Percentiles rank a stretch among this genome's conserved stretches.
Evolutionary conservation across 768 basidiomycete species (phyloP).

Genomic region (Amanita jacksonii): DNA sequence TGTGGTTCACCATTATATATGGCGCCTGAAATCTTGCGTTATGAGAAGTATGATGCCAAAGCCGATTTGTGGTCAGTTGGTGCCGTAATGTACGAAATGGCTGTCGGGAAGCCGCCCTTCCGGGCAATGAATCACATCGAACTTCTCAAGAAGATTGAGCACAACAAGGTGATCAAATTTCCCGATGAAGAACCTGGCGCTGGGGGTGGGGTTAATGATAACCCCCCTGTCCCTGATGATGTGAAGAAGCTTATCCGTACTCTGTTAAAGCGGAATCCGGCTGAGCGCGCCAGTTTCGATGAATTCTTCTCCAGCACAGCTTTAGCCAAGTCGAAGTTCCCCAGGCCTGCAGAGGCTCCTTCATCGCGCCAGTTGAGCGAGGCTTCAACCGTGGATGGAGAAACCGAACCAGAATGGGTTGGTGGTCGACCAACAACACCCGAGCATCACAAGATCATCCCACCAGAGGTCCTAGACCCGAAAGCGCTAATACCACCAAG

Average conservation of each 20-base stretch:
- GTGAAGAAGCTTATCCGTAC: constrained; percentile 81
- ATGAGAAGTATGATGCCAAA: constrained; percentile 96
- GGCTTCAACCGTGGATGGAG: constrained; percentile 20
- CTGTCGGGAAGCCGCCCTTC: constrained; percentile 88
- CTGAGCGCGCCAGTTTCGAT: constrained; percentile 80
- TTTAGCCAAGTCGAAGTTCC: constrained; percentile 69
- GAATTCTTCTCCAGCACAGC: constrained; percentile 85
- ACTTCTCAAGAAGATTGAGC: constrained; percentile 85
- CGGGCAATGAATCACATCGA: constrained; percentile 96
- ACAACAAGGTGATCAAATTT: constrained; percentile 85
- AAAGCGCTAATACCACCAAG: constrained; percentile 77
- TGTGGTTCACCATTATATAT: constrained; percentile 99
- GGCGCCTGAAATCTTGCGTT: constrained; percentile 96
- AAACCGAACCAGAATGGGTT: constrained; percentile 23
- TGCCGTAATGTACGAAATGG: constrained; percentile 93
- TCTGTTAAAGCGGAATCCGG: constrained; percentile 78
- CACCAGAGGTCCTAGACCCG: constrained; percentile 73
- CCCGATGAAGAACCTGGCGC: constrained; percentile 76
- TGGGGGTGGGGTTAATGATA: constrained; percentile 32
- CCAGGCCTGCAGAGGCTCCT: constrained; percentile 35
- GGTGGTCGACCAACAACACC: constrained; percentile 33
- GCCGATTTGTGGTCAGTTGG: constrained; percentile 99
- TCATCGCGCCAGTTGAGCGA: constrained; percentile 20
- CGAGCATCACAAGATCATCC: constrained; percentile 66
- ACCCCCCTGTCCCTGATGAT: constrained; percentile 62